Evolutionary conservation across 306 rosid genomes (phyloP), one percentile per base, ranked within the genome.

Genomic region (Herpetospermum pedunculosum): DNA sequence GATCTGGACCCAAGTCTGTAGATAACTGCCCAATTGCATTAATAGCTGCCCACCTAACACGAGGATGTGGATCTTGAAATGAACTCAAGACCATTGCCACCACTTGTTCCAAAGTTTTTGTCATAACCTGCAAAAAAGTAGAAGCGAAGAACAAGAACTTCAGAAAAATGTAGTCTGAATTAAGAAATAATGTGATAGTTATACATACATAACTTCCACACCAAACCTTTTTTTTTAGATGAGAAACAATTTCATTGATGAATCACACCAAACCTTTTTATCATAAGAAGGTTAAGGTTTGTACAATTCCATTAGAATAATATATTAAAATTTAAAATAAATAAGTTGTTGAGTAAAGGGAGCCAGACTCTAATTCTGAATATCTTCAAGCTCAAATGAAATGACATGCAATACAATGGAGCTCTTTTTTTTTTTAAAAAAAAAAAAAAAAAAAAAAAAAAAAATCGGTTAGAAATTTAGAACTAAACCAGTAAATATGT

Each of bases 11-110:
- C 90, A 95, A 80, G 82, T 95, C 99, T 9, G 99, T 91, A 75
- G 99, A 95, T 63, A 95, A 75, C 74, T 95, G 99, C 68, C 99
- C 99, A 26, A 91, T 91, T 35, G 97, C 97, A 88, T 95, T 91
- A 64, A 95, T 95, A 30, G 99, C 99, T 15, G 99, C 97, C 99
- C 99, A 95, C 80, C 99, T 91, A 55, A 95, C 99, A 75, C 97
- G 97, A 52, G 99, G 96, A 37, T 95, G 96, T 67, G 93, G 97
- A 78, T 95, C 96, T 35, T 88, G 95, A 75, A 95, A 95, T 30
- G 97, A 89, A 79, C 81, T 95, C 84, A 95, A 79, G 32, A 95
- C 96, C 99, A 95, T 95, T 60, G 97, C 96, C 80, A 95, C 95
- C 73, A 95, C 97, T 82, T 89, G 99, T 78, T 95, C 99, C 89